These are phyloP conservation scores for Biscogniauxia marginata DNA, from an alignment of 2,329 filamentous ascomycete species.

Conservation along the genomic window DNA sequence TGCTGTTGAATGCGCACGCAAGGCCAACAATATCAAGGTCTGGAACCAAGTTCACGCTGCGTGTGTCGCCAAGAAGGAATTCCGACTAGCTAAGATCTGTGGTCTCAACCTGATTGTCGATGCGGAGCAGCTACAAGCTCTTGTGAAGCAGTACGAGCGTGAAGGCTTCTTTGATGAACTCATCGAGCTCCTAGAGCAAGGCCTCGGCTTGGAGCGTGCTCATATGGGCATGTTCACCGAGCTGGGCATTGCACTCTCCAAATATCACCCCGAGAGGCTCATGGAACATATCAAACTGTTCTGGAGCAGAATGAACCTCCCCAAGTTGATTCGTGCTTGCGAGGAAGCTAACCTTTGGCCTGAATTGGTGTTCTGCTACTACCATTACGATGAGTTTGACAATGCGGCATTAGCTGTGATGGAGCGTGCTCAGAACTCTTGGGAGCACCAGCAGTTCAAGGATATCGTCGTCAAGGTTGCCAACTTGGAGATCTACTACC, in stretches of 20 bases:
- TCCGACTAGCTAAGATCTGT: constrained; percentile 97
- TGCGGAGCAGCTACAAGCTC: constrained; percentile 87
- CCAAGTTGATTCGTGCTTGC: constrained; percentile 90
- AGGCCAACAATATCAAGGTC: constrained; percentile 98
- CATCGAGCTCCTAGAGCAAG: constrained; percentile 89
- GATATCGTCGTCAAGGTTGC: constrained; percentile 97
- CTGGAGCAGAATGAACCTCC: constrained; percentile 97
- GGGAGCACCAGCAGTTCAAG: constrained; percentile 99
- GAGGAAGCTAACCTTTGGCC: constrained; percentile 97
- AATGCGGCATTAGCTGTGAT: constrained; percentile 97
- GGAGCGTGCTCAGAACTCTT: constrained; percentile 94
- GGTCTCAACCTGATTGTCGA: constrained; percentile 97
- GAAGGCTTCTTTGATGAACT: constrained; percentile 99
- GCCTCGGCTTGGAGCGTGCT: constrained; percentile 84
- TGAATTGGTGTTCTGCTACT: constrained; percentile 96
- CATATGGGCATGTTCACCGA: constrained; percentile 98
- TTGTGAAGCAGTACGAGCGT: constrained; percentile 94
- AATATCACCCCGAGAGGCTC: constrained; percentile 90
- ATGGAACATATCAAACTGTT: constrained; percentile 99
- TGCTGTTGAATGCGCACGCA: constrained; percentile 94
- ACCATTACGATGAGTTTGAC: constrained; percentile 97
- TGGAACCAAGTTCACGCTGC: constrained; percentile 99
- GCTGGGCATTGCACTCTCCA: constrained; percentile 86
- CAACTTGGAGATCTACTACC: constrained; percentile 99
- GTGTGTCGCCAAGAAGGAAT: constrained; percentile 96